Conservation (phyloP, 768 basidiomycete species). For the Hebeloma cylindrosporum region DNA sequence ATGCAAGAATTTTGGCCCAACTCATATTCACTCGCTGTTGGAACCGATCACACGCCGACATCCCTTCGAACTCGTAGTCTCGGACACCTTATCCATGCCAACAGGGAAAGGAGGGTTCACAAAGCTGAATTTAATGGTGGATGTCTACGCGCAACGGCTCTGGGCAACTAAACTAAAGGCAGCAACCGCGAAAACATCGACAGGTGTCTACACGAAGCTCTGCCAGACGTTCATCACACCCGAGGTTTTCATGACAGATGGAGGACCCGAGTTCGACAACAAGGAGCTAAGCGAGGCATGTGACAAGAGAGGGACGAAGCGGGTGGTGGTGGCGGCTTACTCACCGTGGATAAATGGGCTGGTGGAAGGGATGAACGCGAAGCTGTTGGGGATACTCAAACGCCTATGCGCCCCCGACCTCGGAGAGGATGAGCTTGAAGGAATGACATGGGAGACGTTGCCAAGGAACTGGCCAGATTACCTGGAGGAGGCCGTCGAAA, state of each 20-base stretch:
- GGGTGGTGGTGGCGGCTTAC: slow-evolving; percentile 30
- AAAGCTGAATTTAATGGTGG: slow-evolving; percentile 30
- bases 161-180: slow-evolving; percentile 28
- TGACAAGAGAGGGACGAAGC: slow-evolving; percentile 14
- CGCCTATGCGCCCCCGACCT: slow-evolving; percentile 34
- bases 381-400: slow-evolving; percentile 28
- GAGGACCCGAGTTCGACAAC: slow-evolving; percentile 37
- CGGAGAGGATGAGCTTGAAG: slow-evolving; percentile 23
- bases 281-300: slow-evolving; percentile 30
- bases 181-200: slow-evolving; percentile 30
- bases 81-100: slow-evolving; percentile 35
- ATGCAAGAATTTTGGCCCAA: slow-evolving; percentile 32
- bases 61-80: slow-evolving; percentile 29
- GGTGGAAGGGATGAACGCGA: slow-evolving; percentile 27
- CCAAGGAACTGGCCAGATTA: slow-evolving; percentile 33
- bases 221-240: slow-evolving; percentile 19
- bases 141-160: slow-evolving; percentile 30
- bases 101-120: slow-evolving; percentile 31
- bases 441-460: slow-evolving; percentile 17
- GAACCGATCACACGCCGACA: slow-evolving; percentile 34
- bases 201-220: slow-evolving; percentile 20
- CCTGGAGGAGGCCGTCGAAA: slow-evolving; percentile 27
- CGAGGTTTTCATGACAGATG: slow-evolving; percentile 39
- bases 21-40: slow-evolving; percentile 33
- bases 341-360: slow-evolving; percentile 42